These are phyloP conservation scores for Niveomyces coronatus DNA, from an alignment of 2,329 filamentous ascomycete species.

Conservation along the genomic window DNA sequence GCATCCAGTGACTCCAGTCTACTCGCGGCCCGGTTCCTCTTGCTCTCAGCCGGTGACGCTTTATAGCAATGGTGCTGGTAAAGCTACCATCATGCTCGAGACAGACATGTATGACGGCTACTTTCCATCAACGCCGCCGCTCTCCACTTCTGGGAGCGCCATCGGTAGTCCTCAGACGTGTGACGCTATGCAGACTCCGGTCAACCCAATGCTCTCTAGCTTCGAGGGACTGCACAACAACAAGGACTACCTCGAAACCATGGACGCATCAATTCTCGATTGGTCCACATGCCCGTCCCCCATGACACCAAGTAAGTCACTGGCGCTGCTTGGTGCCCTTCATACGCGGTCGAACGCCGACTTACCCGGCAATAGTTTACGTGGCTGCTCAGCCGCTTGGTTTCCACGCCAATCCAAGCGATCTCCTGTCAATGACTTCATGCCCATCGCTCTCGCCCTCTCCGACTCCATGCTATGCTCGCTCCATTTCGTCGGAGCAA, in stretches of 20 bases:
- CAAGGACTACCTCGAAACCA: slow-evolving; percentile 62
- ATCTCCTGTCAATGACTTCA: slow-evolving; percentile 63
- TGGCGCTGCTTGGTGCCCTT: too few relatives aligned
- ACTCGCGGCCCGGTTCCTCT: slow-evolving; percentile 55
- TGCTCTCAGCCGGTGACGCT: slow-evolving; percentile 52
- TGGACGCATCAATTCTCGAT: slow-evolving; percentile 65
- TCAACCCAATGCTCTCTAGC: slow-evolving; percentile 68
- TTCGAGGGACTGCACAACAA: slow-evolving; percentile 53
- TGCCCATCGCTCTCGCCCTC: slow-evolving; percentile 84
- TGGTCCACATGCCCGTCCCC: slow-evolving; percentile 72
- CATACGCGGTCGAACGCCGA: too few relatives aligned
- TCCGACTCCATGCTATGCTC: slow-evolving; percentile 61
- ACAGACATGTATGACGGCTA: slow-evolving; percentile 62
- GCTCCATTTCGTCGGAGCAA: slow-evolving; percentile 55
- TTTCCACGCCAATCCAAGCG: slow-evolving; percentile 53
- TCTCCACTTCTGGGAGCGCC: slow-evolving; percentile 75
- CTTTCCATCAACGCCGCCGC: slow-evolving; percentile 76
- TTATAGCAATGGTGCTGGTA: slow-evolving; percentile 49
- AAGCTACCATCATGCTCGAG: slow-evolving; percentile 73
- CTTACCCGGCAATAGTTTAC: slow-evolving; percentile 38
- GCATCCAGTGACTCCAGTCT: slow-evolving; percentile 49
- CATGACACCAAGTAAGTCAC: slow-evolving; percentile 82
- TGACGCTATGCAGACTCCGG: slow-evolving; percentile 70
- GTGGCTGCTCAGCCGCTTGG: slow-evolving; percentile 44
- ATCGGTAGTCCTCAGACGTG: slow-evolving; percentile 76